Evolutionary conservation across 2,329 filamentous ascomycete genomes (phyloP).

Genomic region (Diaporthe destruens): DNA sequence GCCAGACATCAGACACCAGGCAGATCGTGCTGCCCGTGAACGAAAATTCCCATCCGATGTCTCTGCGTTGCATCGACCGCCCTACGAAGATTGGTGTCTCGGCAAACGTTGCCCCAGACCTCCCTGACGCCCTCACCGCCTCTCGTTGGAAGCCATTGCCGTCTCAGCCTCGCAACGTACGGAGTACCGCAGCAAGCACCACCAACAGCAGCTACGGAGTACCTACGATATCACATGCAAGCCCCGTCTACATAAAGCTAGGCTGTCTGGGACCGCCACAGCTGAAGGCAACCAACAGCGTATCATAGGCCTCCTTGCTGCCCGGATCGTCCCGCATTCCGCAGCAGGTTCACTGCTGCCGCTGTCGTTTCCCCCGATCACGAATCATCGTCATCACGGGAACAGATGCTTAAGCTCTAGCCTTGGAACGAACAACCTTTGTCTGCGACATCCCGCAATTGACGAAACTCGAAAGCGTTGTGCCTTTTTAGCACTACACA

Average conservation of each 20-base stretch:
- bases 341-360: background rate
- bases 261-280: constrained; percentile 11
- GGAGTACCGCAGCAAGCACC: constrained; percentile 1
- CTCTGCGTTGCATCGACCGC: constrained; percentile 7
- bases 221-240: constrained; percentile 26
- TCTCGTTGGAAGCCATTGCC: background rate
- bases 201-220: too few species aligned
- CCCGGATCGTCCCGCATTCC: constrained; percentile 22
- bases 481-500: constrained; percentile 11
- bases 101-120: constrained; percentile 2
- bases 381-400: background rate
- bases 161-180: constrained; percentile 19
- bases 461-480: constrained; percentile 6
- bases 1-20: constrained; percentile 4
- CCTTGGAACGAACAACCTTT: background rate
- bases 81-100: constrained; percentile 18
- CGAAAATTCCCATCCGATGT: background rate
- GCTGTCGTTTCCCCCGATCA: background rate
- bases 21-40: background rate
- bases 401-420: background rate
- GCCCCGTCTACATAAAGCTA: constrained; percentile 13
- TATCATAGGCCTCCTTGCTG: background rate
- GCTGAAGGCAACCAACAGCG: too few species aligned
- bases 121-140: constrained; percentile 19
- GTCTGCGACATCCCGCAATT: constrained; percentile 10